Evolutionary conservation across 2,329 filamentous ascomycete genomes (phyloP).

Genomic region (Rhynchosporium secalis): DNA sequence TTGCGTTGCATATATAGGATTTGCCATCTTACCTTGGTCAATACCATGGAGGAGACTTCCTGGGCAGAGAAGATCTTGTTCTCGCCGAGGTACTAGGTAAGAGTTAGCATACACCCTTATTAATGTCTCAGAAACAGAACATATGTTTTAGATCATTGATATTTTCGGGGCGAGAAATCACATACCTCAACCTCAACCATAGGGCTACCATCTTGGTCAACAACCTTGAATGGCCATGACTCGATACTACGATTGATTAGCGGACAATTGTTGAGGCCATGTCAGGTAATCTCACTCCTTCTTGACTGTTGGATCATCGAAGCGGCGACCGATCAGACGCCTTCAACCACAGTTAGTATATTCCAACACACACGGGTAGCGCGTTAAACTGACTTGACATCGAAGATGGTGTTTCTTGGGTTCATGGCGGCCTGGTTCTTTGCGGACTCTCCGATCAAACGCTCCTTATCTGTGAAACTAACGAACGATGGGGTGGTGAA

Average conservation of each 20-base stretch:
- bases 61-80: constrained; percentile 95
- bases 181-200: constrained; percentile 71
- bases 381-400: constrained; percentile 78
- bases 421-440: constrained; percentile 99
- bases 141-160: no score
- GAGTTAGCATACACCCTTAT: not conserved
- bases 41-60: constrained; percentile 98
- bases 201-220: constrained; percentile 85
- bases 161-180: not conserved
- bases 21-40: constrained; percentile 74
- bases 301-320: constrained; percentile 94
- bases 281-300: constrained; percentile 56
- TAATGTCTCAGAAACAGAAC: no score
- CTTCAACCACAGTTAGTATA: constrained; percentile 47
- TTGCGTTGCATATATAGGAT: not conserved
- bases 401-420: constrained; percentile 96
- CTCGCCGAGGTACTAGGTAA: constrained; percentile 80
- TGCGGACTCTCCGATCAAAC: constrained; percentile 97
- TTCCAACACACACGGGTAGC: not conserved
- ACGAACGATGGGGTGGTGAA: constrained; percentile 99
- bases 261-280: not conserved
- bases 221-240: constrained; percentile 99
- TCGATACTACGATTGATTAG: constrained; percentile 56
- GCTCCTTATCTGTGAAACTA: constrained; percentile 97
- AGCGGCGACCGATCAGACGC: constrained; percentile 96